These are phyloP conservation scores for Chalciporus pseudorubinellus DNA, from an alignment of 768 basidiomycete species.

Conservation along the genomic window DNA sequence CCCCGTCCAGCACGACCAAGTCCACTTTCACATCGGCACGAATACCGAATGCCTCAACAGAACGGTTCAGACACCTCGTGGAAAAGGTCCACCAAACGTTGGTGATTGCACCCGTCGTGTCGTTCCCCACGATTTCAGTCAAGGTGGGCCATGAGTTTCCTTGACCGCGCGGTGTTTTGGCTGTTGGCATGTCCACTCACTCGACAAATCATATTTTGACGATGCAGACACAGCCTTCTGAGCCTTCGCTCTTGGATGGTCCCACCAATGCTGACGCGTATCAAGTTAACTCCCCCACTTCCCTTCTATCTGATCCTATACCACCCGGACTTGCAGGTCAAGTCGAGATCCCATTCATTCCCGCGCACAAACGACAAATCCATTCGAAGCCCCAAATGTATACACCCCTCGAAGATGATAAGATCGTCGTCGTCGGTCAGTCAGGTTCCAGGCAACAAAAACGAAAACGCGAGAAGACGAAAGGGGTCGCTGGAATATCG, in stretches of 20 bases:
- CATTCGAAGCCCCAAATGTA: constrained; percentile 8
- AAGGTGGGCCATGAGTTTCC: constrained; percentile 16
- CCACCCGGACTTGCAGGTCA: constrained; percentile 41
- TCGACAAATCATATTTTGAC: constrained; percentile 4
- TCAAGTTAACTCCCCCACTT: neutral
- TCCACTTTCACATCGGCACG: constrained; percentile 9
- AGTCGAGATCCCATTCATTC: constrained; percentile 78
- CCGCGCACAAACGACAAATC: constrained; percentile 53
- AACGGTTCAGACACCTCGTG: constrained; percentile 53
- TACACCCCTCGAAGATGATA: constrained; percentile 47
- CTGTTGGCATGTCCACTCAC: neutral
- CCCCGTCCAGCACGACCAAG: constrained; percentile 4
- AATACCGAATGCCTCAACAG: constrained; percentile 9
- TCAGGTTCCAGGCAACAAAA: constrained; percentile 63
- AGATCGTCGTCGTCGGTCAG: constrained; percentile 73
- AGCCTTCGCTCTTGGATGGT: neutral
- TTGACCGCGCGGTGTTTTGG: neutral
- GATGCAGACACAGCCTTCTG: constrained; percentile 9
- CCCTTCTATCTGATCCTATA: constrained; percentile 13
- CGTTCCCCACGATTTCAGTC: constrained; percentile 26
- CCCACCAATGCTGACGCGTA: constrained; percentile 1
- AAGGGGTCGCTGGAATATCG: constrained; percentile 1
- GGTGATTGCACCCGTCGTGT: constrained; percentile 53
- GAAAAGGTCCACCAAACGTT: constrained; percentile 67
- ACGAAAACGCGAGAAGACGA: constrained; percentile 33